These are phyloP conservation scores for Eryngium alpinum DNA, from an alignment of 140 eudicot species.

Conservation along the genomic window DNA sequence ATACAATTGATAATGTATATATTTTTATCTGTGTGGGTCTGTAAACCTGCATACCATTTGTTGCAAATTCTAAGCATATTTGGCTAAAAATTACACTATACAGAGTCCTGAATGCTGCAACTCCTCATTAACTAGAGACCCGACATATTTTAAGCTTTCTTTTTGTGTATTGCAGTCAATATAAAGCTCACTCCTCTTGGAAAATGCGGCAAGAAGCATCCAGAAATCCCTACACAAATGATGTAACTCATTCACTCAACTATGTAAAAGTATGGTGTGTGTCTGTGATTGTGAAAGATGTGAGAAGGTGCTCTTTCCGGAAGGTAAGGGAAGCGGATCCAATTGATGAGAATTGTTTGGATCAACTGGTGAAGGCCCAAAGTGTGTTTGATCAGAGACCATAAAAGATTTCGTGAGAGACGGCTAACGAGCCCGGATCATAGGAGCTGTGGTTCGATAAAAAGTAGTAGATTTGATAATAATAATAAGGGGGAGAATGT, in stretches of 20 bases:
- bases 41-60: not conserved
- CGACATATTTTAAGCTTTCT: not conserved
- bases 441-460: too few species aligned
- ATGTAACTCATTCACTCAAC: constrained; percentile 11
- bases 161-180: not conserved
- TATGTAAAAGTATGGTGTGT: not conserved
- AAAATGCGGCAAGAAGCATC: constrained; percentile 81
- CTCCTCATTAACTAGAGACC: not conserved
- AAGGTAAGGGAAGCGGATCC: too few species aligned
- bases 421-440: too few species aligned
- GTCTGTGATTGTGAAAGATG: not conserved
- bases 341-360: too few species aligned
- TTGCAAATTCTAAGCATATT: not conserved
- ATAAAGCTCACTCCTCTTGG: constrained; percentile 63
- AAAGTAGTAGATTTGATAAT: too few species aligned
- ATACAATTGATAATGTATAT: too few species aligned
- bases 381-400: too few species aligned
- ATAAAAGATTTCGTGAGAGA: too few species aligned
- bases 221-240: constrained; percentile 60
- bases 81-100: not conserved
- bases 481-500: too few species aligned
- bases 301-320: too few species aligned
- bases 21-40: not conserved
- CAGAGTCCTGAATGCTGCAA: not conserved
- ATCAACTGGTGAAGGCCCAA: too few species aligned